Evolutionary conservation across 2,329 filamentous ascomycete species (phyloP).

Genomic region (Dothistroma pini): DNA sequence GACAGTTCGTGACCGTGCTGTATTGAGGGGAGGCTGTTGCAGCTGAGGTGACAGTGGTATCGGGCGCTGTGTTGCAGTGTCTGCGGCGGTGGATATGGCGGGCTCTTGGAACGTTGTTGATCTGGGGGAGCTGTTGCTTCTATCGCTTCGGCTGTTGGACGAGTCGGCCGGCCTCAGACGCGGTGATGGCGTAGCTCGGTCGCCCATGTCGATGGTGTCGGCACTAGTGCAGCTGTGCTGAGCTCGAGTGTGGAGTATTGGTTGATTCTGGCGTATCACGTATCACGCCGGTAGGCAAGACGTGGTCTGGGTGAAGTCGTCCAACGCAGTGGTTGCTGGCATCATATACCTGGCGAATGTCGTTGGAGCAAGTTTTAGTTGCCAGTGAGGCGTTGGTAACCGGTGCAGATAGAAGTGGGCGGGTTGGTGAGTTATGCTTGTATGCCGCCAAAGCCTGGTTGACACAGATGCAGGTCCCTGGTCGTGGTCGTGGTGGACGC

Average conservation of each 20-base stretch:
- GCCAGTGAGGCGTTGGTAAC: background rate
- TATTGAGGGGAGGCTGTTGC: slow-evolving; percentile 10
- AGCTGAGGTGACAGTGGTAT: slow-evolving; percentile 2
- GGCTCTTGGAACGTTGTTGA: slow-evolving; percentile 1
- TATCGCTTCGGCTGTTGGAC: background rate
- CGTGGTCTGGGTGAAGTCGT: background rate
- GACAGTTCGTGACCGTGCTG: slow-evolving; percentile 16
- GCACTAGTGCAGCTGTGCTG: slow-evolving; percentile 1
- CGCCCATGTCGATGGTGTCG: background rate
- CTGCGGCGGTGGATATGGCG: background rate
- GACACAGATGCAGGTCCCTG: background rate
- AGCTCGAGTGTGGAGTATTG: slow-evolving; percentile 1
- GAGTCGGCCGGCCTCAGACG: background rate
- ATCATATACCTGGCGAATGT: background rate
- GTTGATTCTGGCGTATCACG: slow-evolving; percentile 2
- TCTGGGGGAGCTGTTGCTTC: background rate
- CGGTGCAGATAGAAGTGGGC: background rate
- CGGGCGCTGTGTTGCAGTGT: slow-evolving; percentile 3
- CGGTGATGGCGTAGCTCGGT: background rate
- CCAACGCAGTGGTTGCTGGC: background rate
- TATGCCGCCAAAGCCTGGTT: background rate
- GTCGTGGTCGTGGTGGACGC: background rate
- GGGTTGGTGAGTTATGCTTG: background rate
- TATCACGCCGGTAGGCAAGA: background rate
- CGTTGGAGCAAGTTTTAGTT: background rate